Evolutionary conservation across 768 basidiomycete genomes (phyloP), one percentile per base, ranked within the genome.

Genomic region (Kwoniella dendrophila): DNA sequence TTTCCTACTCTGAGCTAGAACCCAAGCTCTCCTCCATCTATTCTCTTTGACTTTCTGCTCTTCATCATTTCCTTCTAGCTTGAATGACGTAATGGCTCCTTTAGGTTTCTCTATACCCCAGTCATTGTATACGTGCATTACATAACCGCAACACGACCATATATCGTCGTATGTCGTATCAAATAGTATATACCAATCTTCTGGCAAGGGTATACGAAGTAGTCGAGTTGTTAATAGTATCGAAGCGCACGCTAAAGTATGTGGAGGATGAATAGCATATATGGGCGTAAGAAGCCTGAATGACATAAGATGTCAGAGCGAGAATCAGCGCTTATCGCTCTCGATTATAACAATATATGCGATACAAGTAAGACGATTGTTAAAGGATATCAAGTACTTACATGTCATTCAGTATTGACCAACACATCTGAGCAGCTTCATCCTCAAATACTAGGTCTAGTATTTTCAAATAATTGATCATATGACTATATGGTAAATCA

Each of bases 321-420:
- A 43, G 12, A 32, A 7, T n/a, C 6, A 12, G 27, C 12, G n/a
- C 29, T 38, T 34, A 27, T 47, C 45, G 18, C 24, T 20, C 43
- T 49, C 8, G 18, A 8, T 8, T 48, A 33, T 49, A 34, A 5
- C 12, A 27, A 51, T n/a, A 27, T 26, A 33, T 33, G 34, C 41
- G 33, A 47, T 36, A 18, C 36, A 38, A 59, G 36, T 20, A 29
- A 36, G 10, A 3, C 16, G 38, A 18, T n/a, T 34, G 49, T 27
- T 29, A 47, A 49, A 11, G 20, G 41, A 26, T 8, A 5, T 4
- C 24, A 43, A 20, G 48, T 18, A 85, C 90, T 76, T 74, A 95
- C 94, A 90, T 89, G 77, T 98, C 96, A 70, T 98, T 99, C 22
- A 97, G 82, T 71, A 90, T 96, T 0, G 91, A 91, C 96, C 96